Evolutionary conservation across 176 grass and related monocot species (phyloP).

Genomic region (Eragrostis curvula): DNA sequence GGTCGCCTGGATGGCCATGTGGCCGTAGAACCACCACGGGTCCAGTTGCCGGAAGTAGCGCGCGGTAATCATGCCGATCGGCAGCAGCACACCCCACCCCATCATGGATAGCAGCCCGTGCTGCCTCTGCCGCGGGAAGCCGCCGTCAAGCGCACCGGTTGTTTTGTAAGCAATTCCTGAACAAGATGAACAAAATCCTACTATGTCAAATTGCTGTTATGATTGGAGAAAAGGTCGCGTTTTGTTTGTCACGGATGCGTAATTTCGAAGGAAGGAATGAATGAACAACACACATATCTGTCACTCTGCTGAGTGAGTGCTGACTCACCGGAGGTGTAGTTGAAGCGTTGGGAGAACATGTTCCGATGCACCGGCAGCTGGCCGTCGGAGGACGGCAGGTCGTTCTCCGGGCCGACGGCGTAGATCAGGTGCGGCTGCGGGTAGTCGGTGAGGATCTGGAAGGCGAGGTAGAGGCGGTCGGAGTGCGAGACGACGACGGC

Average conservation of each 20-base stretch:
- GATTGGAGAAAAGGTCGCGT: neutral
- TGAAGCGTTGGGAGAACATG: constrained; percentile 43
- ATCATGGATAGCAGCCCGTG: constrained; percentile 73
- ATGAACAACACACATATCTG: too few relatives aligned
- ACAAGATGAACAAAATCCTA: neutral
- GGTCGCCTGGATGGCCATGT: constrained; percentile 59
- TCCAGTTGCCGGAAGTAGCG: constrained; percentile 78
- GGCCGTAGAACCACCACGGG: constrained; percentile 78
- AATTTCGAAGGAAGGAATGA: neutral
- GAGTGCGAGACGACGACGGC: constrained; percentile 38
- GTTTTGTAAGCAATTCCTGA: constrained; percentile 12
- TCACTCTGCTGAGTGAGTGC: neutral
- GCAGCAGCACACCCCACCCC: constrained; percentile 84
- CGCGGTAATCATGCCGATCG: constrained; percentile 65
- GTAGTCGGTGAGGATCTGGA: constrained; percentile 64
- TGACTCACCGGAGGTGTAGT: constrained; percentile 56
- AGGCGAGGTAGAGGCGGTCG: constrained; percentile 73
- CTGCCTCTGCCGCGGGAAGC: constrained; percentile 39
- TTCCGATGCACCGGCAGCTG: constrained; percentile 45
- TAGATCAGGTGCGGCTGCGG: constrained; percentile 70
- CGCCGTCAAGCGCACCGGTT: neutral
- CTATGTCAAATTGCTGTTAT: neutral
- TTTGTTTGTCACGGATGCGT: neutral
- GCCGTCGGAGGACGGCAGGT: constrained; percentile 45
- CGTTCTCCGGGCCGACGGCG: constrained; percentile 55